Base-by-base conservation (phyloP, 495 filamentous ascomycete genomes). In the Oleoguttula mirabilis region DNA sequence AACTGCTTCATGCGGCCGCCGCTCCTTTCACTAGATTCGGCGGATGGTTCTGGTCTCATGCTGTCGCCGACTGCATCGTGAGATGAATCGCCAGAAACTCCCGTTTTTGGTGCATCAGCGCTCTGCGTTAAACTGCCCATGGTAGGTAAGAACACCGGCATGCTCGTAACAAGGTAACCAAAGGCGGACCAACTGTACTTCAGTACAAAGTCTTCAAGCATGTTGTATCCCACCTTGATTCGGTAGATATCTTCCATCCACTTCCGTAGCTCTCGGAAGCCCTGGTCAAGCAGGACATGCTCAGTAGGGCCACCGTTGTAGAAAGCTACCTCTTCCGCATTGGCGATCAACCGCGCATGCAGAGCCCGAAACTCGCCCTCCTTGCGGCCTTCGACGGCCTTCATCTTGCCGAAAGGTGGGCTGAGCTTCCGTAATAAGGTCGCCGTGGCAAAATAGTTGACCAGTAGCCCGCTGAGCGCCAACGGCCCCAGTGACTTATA, bases 181-280 rank as follows among this genome's bases (percentile, higher is more conserved):
- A 93, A 93, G 0, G 92, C 90, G 45, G 85, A 94, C 92, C 92
- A 99, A 48, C 83, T 82, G 58, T 99, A 99, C 60, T 99, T 99
- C 45, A 99, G 58, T 36, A 99, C 84, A 55, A 96, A 93, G 56
- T 99, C 92, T 63, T 99, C 92, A 0, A 96, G 76, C 71, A 96
- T 99, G 58, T 95, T 96, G 61, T 99, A 99, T 4, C 84, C 80
- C 49, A 96, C 92, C 61, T 93, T 94, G 55, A 94, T 73, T 52
- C 80, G 82, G 62, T 96, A 96, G 44, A 96, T 93, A 15, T 82
- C 77, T 58, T 96, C 88, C 90, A 96, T 94, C 79, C 84, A 92
- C 38, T 74, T 74, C 57, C 87, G 86, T 17, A 99, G 68, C 21
- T 88, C 84, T 58, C 78, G 82, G 67, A 94, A 99, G 48, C 88